Evolutionary conservation across 768 basidiomycete species (phyloP).

Genomic region (Rhizopogon salebrosus): DNA sequence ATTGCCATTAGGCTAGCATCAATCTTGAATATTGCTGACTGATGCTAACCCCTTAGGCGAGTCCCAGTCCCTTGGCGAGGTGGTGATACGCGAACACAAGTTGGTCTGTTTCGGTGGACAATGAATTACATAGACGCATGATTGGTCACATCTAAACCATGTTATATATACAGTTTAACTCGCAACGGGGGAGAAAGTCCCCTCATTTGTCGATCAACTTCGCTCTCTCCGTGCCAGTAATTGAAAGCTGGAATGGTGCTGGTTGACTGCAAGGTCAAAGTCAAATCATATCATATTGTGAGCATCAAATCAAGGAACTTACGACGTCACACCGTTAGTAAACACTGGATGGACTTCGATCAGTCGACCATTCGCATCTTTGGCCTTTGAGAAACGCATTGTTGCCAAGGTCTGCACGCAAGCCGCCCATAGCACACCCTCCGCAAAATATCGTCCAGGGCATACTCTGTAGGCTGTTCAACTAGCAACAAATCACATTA

Average conservation of each 20-base stretch:
- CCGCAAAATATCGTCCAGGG: no score
- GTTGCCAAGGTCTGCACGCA: background rate
- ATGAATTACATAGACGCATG: background rate
- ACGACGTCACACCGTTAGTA: background rate
- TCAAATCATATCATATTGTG: background rate
- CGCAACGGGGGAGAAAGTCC: no score
- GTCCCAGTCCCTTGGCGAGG: no score
- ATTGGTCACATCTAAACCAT: background rate
- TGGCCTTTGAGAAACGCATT: background rate
- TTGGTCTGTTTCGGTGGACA: no score
- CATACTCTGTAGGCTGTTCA: background rate
- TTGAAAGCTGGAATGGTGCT: background rate
- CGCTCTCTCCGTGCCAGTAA: background rate
- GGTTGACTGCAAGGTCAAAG: background rate
- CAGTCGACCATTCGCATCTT: background rate
- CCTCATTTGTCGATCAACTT: no score
- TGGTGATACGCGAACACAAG: no score
- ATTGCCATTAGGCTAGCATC: no score
- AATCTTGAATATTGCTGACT: no score
- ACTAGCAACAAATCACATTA: background rate
- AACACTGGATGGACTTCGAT: background rate
- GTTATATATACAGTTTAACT: background rate
- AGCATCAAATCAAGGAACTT: background rate
- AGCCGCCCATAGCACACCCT: background rate
- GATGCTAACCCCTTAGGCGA: no score